Conservation (phyloP, 1,284 basidiomycete genomes). For the Ustilago cynodontis region DNA sequence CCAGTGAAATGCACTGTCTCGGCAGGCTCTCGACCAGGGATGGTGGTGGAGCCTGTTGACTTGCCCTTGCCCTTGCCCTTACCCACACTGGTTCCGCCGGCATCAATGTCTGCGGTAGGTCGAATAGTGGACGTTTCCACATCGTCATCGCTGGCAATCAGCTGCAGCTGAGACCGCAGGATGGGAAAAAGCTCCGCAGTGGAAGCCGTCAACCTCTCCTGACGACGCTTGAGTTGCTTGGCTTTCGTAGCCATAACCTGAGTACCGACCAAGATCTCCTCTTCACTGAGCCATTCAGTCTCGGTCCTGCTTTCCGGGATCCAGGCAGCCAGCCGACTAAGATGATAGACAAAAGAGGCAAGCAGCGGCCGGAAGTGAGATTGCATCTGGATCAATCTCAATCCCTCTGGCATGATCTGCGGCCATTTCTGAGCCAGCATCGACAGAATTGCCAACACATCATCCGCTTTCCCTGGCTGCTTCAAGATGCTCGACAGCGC, state of each 20-base stretch:
- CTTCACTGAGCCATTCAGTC: constrained; percentile 41
- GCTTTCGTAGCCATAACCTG: constrained; percentile 37
- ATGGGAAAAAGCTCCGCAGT: constrained; percentile 40
- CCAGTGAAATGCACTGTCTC: constrained; percentile 24
- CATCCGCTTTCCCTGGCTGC: constrained; percentile 20
- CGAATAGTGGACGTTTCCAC: constrained; percentile 24
- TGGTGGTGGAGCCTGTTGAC: not conserved
- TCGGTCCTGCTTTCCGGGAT: constrained; percentile 37
- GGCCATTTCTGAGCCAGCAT: constrained; percentile 15
- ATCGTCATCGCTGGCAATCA: constrained; percentile 21
- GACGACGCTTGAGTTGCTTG: constrained; percentile 30
- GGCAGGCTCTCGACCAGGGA: not conserved
- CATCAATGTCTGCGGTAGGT: not conserved
- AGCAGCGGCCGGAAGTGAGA: constrained; percentile 27
- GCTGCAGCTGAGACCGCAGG: constrained; percentile 23
- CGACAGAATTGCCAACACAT: constrained; percentile 20
- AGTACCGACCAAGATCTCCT: constrained; percentile 41
- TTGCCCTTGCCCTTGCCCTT: constrained; percentile 1
- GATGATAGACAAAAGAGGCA: constrained; percentile 29
- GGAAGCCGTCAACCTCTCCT: constrained; percentile 30
- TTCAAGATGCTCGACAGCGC: constrained; percentile 26
- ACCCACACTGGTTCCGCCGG: no score
- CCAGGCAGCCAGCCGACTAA: constrained; percentile 39
- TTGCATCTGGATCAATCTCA: constrained; percentile 20
- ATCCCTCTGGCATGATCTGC: constrained; percentile 22